phyloP scores from a whole-genome alignment of 179 eudicot species.

The Carnegiea gigantea region DNA sequence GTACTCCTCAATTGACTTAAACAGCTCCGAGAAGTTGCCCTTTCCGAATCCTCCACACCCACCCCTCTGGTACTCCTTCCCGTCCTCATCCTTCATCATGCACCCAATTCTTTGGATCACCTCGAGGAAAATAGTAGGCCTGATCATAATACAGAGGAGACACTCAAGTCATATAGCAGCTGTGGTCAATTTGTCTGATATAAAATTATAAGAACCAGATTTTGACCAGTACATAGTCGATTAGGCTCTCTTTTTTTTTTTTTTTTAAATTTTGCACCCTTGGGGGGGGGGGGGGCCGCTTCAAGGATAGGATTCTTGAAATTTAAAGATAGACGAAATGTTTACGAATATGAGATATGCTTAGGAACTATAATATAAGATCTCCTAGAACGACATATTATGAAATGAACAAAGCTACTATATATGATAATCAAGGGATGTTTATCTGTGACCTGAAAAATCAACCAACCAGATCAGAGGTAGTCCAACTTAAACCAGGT shows the following conservation, averaged over 20 bases:
- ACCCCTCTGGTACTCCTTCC: conserved; percentile 67
- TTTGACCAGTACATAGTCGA: too few species aligned
- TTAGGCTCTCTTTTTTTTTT: too few species aligned
- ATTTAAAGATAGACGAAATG: too few species aligned
- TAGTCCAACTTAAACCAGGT: too few species aligned
- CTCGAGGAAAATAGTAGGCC: conserved; percentile 95
- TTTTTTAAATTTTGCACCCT: too few species aligned
- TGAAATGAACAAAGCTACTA: background rate
- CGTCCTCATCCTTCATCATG: conserved; percentile 62
- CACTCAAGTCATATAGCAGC: background rate
- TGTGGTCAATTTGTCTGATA: background rate
- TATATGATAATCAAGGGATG: background rate
- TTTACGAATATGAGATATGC: too few species aligned
- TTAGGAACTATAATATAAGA: background rate
- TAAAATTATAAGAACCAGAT: background rate
- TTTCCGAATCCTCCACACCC: conserved; percentile 96
- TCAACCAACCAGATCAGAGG: too few species aligned
- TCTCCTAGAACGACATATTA: background rate
- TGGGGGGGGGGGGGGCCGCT: too few species aligned
- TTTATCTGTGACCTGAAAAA: too few species aligned
- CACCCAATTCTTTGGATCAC: conserved; percentile 93
- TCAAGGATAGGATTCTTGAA: too few species aligned
- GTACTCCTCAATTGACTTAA: conserved; percentile 83
- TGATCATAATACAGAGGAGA: conserved; percentile 29
- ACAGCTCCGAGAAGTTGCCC: conserved; percentile 89